Evolutionary conservation across 2,329 filamentous ascomycete species (phyloP), one percentile per base, ranked within the genome.

Genomic region (Ilyonectria destructans): DNA sequence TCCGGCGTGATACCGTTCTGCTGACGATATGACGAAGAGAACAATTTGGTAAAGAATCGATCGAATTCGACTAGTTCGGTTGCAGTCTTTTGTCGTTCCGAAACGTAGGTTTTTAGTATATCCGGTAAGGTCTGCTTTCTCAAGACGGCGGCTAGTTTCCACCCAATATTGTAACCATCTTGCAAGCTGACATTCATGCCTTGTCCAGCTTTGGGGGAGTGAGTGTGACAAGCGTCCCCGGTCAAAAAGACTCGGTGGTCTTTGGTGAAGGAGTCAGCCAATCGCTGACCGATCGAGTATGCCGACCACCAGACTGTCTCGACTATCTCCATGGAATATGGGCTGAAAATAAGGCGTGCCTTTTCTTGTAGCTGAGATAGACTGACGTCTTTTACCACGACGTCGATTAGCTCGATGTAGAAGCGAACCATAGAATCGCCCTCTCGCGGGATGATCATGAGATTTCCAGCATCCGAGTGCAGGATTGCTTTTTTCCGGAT

Each of bases 171-270:
- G 77, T 84, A 88, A 0, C 83, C 73, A 75, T 93, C 91, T 71
- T 92, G 90, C 85, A 93, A 90, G 21, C 85, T 88, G 6, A 92
- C 88, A 71, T 93, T 93, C 90, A 92, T 92, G 13, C 91, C 90
- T 75, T 92, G 90, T 1, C 89, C 89, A 1, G 88, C 89, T 75
- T 91, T 91, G 2, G 89, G 89, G 8, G 74, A 76, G 71, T 87
- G 85, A 0, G 85, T 87, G 74, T 87, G 84, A 3, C 88, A 87
- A 0, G 89, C 90, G 76, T 93, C 91, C 3, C 91, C 91, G 0
- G 90, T 88, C 4, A 93, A 82, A 77, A 94, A 93, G n/a, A 94
- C 83, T 3, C 90, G 85, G 31, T 86, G 82, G 33, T 82, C 79
- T 21, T 82, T 82, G 48, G 84, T 86, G 77, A 91, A 91, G 57